Conservation (phyloP, 2,329 filamentous ascomycete species). For the Epichloe hybrida region DNA sequence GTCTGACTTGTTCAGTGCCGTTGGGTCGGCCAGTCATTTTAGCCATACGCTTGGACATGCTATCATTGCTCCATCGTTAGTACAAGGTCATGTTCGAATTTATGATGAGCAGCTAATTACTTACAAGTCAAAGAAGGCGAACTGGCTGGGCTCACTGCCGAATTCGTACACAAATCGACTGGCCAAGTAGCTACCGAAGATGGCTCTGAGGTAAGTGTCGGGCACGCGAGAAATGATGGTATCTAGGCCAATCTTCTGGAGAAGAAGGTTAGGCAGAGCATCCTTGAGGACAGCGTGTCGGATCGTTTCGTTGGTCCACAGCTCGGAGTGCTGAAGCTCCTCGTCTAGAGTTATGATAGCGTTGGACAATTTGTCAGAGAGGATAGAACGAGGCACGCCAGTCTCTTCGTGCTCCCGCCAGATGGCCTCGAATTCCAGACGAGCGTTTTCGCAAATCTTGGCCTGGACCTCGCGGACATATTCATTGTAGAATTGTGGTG, state of each 20-base stretch:
- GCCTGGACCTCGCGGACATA: conserved; percentile 89
- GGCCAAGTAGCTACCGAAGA: conserved; percentile 91
- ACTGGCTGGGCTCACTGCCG: conserved; percentile 83
- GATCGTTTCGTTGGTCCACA: conserved; percentile 76
- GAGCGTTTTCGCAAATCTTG: conserved; percentile 81
- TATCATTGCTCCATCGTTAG: conserved; percentile 16
- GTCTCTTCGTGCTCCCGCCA: conserved; percentile 88
- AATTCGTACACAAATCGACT: conserved; percentile 95
- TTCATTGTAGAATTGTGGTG: conserved; percentile 79
- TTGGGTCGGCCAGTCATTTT: conserved; percentile 20
- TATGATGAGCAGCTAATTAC: conserved; percentile 22
- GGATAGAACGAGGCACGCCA: conserved; percentile 64
- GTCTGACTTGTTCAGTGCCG: conserved; percentile 16
- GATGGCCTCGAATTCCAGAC: conserved; percentile 93
- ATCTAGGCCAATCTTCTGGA: conserved; percentile 83
- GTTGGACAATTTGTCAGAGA: conserved; percentile 79
- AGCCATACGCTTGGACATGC: conserved; percentile 54
- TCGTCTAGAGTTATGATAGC: conserved; percentile 96
- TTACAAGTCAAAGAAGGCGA: conserved; percentile 97
- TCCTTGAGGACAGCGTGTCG: conserved; percentile 67
- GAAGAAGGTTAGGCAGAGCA: conserved; percentile 69
- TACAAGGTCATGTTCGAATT: not conserved
- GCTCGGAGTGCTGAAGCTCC: conserved; percentile 81
- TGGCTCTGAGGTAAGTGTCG: conserved; percentile 80
- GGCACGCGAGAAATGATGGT: conserved; percentile 79